A percentile compares a stretch with the other conserved stretches of the same genome.
Evolutionary conservation across 495 filamentous ascomycete genomes (phyloP).

Genomic region (Platismatia glauca): DNA sequence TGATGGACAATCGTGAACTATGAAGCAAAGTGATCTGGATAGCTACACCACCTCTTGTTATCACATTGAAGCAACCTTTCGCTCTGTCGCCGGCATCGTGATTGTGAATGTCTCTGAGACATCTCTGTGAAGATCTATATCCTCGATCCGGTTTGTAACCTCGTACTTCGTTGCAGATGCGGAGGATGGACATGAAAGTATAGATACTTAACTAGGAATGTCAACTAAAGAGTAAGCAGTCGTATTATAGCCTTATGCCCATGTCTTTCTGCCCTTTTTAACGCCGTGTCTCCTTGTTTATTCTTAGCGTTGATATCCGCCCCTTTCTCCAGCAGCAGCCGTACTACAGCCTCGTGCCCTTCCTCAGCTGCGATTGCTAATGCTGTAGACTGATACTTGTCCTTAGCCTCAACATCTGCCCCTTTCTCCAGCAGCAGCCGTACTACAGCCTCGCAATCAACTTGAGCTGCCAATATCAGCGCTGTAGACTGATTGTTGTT

Average conservation of each 20-base stretch:
- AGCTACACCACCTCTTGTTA: too few species aligned
- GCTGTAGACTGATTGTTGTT: slow-evolving; percentile 26
- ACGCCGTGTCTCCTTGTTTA: not conserved
- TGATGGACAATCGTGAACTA: too few species aligned
- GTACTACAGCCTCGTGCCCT: slow-evolving; percentile 31
- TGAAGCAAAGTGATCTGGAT: too few species aligned
- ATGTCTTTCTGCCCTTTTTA: not conserved
- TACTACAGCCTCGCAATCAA: not conserved
- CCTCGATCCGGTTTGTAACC: too few species aligned
- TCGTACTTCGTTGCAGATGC: not conserved
- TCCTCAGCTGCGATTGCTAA: slow-evolving; percentile 37
- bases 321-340: slow-evolving; percentile 24
- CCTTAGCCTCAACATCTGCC: slow-evolving; percentile 3
- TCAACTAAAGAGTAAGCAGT: slow-evolving; percentile 30
- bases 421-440: slow-evolving; percentile 24
- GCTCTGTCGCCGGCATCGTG: too few species aligned
- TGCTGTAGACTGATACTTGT: slow-evolving; percentile 32
- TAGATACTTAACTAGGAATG: not conserved
- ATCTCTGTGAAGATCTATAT: too few species aligned
- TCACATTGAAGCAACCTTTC: too few species aligned
- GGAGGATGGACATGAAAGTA: not conserved
- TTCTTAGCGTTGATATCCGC: slow-evolving; percentile 33
- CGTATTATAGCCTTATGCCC: slow-evolving; percentile 14
- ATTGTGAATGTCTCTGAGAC: too few species aligned
- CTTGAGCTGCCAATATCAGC: not conserved